These are phyloP conservation scores for Medicago truncatula DNA, from an alignment of 306 rosid species.

Conservation along the genomic window DNA sequence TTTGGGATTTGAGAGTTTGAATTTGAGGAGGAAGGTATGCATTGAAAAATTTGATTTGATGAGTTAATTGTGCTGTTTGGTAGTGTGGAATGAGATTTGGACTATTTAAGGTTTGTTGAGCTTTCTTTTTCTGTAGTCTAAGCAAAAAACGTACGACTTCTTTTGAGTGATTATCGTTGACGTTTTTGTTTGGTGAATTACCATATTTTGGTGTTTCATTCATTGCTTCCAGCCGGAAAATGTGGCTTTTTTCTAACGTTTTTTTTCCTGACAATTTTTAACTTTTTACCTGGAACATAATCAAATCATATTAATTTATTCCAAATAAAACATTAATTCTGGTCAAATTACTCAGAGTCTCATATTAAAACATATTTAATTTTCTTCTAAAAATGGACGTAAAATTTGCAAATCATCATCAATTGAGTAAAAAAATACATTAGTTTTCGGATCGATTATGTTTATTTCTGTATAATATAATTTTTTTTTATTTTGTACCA, in stretches of 20 bases:
- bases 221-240: not conserved
- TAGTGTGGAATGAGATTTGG: not conserved
- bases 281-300: not conserved
- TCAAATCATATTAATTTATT: no score
- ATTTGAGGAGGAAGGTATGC: no score
- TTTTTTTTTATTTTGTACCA: no score
- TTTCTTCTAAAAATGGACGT: no score
- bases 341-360: no score
- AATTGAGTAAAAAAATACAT: no score
- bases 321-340: no score
- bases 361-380: no score
- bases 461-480: no score
- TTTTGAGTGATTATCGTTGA: not conserved
- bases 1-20: not conserved
- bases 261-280: not conserved
- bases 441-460: no score
- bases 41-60: not conserved
- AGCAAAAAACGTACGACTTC: not conserved
- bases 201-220: not conserved
- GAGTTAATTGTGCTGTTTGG: not conserved
- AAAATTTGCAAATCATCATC: no score
- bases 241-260: not conserved
- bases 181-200: not conserved
- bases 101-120: slow-evolving; percentile 26
- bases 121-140: not conserved